A percentile compares a stretch with the other conserved stretches of the same genome.
phyloP scores from a whole-genome alignment of 1,284 basidiomycete genomes.

The Leccinum variabile region DNA sequence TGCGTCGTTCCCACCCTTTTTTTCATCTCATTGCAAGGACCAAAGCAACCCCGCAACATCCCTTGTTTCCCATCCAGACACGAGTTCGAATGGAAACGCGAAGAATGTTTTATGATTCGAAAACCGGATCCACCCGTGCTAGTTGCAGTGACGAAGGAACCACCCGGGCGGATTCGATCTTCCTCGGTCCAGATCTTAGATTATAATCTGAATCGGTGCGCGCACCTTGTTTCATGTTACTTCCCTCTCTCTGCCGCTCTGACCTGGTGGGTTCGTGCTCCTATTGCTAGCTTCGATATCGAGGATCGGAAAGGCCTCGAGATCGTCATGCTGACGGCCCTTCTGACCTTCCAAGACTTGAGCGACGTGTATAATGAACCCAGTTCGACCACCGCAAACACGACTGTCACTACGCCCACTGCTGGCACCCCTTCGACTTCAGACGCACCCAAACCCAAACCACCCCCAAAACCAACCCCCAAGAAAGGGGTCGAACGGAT shows the following conservation, averaged over 20 bases:
- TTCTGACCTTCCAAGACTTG: conserved; percentile 74
- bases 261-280: background rate
- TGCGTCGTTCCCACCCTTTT: conserved; percentile 40
- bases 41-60: background rate
- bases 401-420: conserved; percentile 5
- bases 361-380: conserved; percentile 56
- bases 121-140: conserved; percentile 85
- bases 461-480: conserved; percentile 61
- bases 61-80: conserved; percentile 47
- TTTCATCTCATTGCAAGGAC: background rate
- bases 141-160: conserved; percentile 76
- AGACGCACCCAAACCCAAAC: conserved; percentile 39
- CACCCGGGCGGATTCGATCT: conserved; percentile 63
- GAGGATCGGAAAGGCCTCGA: conserved; percentile 81
- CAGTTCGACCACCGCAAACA: conserved; percentile 5
- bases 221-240: background rate
- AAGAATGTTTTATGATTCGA: conserved; percentile 77
- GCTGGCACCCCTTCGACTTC: background rate
- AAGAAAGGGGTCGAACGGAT: conserved; percentile 65
- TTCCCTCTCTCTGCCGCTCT: background rate
- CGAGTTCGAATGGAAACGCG: conserved; percentile 80
- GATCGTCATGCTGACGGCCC: conserved; percentile 72
- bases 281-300: conserved; percentile 65
- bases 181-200: conserved; percentile 78
- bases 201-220: conserved; percentile 75